These are phyloP conservation scores for Hanseniaspora lachancei DNA, from an alignment of 805 yeast genomes.

Conservation along the genomic window DNA sequence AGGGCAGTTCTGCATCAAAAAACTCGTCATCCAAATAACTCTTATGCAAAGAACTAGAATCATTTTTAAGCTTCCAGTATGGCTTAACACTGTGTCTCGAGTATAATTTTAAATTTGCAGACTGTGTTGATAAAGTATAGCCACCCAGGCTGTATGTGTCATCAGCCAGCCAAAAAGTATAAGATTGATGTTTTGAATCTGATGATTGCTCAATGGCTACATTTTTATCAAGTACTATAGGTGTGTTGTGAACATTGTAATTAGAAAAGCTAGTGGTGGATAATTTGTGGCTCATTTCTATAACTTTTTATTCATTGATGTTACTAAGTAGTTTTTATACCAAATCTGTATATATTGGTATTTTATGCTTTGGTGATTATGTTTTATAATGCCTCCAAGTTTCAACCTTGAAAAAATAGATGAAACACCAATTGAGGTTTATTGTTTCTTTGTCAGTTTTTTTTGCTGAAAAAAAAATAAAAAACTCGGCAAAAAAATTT, in stretches of 20 bases:
- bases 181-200: neutral
- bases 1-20: slow-evolving; percentile 1
- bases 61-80: slow-evolving; percentile 8
- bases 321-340: too few species aligned
- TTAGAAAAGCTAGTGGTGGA: neutral
- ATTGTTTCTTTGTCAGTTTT: too few species aligned
- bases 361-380: too few species aligned
- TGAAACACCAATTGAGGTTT: too few species aligned
- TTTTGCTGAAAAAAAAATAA: too few species aligned
- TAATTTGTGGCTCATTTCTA: neutral
- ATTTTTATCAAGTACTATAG: neutral
- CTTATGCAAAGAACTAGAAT: neutral
- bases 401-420: too few species aligned
- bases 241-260: neutral
- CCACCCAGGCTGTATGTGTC: neutral
- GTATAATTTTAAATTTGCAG: neutral
- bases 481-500: too few species aligned
- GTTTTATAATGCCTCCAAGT: too few species aligned
- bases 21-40: neutral
- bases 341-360: too few species aligned
- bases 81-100: slow-evolving; percentile 9
- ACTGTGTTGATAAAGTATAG: neutral
- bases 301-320: neutral
- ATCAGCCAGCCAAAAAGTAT: neutral
- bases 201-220: neutral